Evolutionary conservation across 495 filamentous ascomycete species (phyloP), one percentile per base, ranked within the genome.

Genomic region (Penicillium cataractarum): DNA sequence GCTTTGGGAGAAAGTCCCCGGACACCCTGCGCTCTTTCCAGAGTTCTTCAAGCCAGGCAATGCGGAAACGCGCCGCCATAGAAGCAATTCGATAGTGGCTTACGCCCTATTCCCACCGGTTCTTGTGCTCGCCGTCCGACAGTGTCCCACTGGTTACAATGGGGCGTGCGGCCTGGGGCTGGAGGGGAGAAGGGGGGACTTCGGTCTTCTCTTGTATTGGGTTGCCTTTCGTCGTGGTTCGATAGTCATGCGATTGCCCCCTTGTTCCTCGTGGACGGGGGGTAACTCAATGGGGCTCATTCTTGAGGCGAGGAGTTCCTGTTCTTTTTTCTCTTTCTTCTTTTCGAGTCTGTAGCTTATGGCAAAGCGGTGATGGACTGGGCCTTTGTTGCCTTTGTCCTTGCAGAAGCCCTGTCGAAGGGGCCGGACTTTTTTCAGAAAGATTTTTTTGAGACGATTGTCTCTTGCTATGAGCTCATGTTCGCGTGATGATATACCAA

Each of bases 1-100:
- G 92, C 92, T 97, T 97, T 91, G 92, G 95, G 94, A 95, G 92
- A 99, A 99, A 99, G 95, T 99, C 95, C 95, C 93, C 95, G 94
- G 95, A 98, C 93, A 90, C 65, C 86, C 84, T 85, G 85, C 80
- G 79, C 78, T 67, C 69, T 70, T 52, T 57, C 64, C 62, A 63
- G 60, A 71, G 68, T 71, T 62, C 27, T 58, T 46, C 61, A 72
- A 72, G 75, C 65, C 76, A 82, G 83, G 82, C 84, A 84, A 70
- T 83, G 91, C 92, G 92, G 90, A 96, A 96, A 97, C 91, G 91
- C 91, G 90, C 91, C 92, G 91, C 92, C 92, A 95, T 91, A 97
- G 87, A 96, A 96, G 92, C 92, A 96, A 87, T 77, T 87, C 85
- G 86, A 84, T 84, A 83, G 87, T 88, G 86, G 83, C 85, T 87